Evolutionary conservation across 2,329 filamentous ascomycete species (phyloP).

Genomic region (Neofusicoccum sp.): DNA sequence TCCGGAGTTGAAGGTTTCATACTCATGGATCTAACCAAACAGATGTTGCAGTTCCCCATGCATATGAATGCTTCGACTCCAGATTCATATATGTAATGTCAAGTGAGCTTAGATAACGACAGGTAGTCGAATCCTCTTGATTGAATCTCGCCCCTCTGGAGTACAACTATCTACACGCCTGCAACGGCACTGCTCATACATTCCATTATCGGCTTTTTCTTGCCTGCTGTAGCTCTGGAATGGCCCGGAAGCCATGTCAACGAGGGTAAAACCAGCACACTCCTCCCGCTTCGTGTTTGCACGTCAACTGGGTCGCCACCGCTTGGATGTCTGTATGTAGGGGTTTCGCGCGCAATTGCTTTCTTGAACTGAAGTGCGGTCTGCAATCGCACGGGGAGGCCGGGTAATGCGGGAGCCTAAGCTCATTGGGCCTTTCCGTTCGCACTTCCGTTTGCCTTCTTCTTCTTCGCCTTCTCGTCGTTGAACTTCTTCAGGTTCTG

Average conservation of each 20-base stretch:
- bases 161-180: constrained; percentile 8
- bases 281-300: background rate
- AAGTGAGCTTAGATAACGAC: too few species aligned
- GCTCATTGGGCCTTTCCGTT: constrained; percentile 23
- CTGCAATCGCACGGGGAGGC: background rate
- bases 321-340: background rate
- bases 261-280: background rate
- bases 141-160: background rate
- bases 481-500: constrained; percentile 75
- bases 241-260: background rate
- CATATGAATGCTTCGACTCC: too few species aligned
- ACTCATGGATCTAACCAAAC: too few species aligned
- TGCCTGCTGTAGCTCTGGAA: background rate
- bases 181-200: background rate
- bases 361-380: background rate
- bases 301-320: background rate
- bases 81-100: too few species aligned
- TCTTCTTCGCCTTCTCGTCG: constrained; percentile 55
- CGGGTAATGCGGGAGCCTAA: background rate
- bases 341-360: background rate
- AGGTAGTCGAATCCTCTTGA: too few species aligned
- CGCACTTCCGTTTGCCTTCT: constrained; percentile 31
- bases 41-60: too few species aligned
- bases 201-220: background rate
- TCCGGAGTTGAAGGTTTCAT: too few species aligned